Percentiles rank a stretch among this genome's conserved stretches.
phyloP scores from a whole-genome alignment of 495 filamentous ascomycete species.

The Daldinia concentrica region DNA sequence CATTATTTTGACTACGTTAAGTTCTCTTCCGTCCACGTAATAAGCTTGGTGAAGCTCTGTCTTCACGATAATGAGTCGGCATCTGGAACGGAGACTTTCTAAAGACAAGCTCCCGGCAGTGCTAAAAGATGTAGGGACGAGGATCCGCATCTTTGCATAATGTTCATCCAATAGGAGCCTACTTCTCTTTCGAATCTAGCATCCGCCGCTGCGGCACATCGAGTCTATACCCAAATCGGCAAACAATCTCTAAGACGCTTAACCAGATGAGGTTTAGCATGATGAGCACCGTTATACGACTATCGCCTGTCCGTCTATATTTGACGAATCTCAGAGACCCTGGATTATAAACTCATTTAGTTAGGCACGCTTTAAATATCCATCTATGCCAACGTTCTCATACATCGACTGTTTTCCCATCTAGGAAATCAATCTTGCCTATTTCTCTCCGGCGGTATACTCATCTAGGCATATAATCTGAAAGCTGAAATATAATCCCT shows the following conservation, averaged over 20 bases:
- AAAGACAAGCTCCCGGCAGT: neutral
- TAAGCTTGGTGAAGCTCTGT: neutral
- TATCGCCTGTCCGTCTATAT: neutral
- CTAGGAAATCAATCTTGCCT: slow-evolving; percentile 17
- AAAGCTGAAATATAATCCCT: neutral
- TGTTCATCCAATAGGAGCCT: slow-evolving; percentile 8
- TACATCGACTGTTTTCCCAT: slow-evolving; percentile 22
- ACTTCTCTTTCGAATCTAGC: neutral
- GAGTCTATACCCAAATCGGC: slow-evolving; percentile 25
- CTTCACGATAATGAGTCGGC: neutral
- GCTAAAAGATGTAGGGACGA: neutral
- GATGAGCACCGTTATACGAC: neutral
- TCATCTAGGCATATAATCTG: slow-evolving; percentile 11
- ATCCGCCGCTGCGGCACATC: neutral
- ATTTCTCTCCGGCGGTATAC: neutral
- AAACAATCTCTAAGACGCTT: slow-evolving; percentile 31
- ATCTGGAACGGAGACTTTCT: neutral
- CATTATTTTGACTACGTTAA: neutral
- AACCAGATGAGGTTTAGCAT: slow-evolving; percentile 3
- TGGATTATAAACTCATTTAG: slow-evolving; percentile 7
- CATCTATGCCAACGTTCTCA: neutral
- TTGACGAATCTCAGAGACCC: neutral
- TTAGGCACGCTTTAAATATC: neutral
- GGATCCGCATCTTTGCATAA: neutral
- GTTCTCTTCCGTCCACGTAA: neutral